Evolutionary conservation across 345 rosid species (phyloP), one percentile per base, ranked within the genome.

Genomic region (Kandelia obovata): DNA sequence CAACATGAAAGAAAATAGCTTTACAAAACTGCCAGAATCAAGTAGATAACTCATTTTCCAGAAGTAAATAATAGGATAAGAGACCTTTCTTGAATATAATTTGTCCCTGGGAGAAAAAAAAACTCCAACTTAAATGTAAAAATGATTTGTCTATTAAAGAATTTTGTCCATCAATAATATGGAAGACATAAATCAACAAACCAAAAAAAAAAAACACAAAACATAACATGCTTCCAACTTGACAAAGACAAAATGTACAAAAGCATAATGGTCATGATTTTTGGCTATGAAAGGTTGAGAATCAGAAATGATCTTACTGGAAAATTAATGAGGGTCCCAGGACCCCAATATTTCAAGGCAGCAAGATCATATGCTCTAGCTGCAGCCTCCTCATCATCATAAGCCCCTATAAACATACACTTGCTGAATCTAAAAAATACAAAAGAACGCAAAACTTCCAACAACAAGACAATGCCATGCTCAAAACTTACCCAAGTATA

Each of bases 341-440:
- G 97, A 32, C 99, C 99, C 99, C 97, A 95, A 71, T 95, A 91
- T 80, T 92, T 95, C 51, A 95, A 82, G 73, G 97, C 99, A 75
- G 99, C 96, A 71, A 95, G 97, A 82, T 95, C 97, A 62, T 95
- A 95, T 47, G 99, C 99, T 84, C 99, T 84, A 66, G 99, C 96
- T 15, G 99, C 99, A 80, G 97, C 99, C 83, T 95, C 99, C 78
- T 95, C 99, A n/a, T 95, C 97, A 78, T 95, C 99, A 80, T 95
- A 95, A 65, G 99, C 99, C 75, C 99, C 97, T 95, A 80, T 26
- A 80, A 75, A 73, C 66, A 75, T 20, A 70, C 49, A 67, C 63
- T 67, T 37, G 39, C 53, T 70, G 69, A 64, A 75, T 65, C 21
- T 39, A 28, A 0, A 31, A 23, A 66, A 58, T 7, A 43, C 20